phyloP scores from a whole-genome alignment of 23 red algal species.

The Gracilaria domingensis region DNA sequence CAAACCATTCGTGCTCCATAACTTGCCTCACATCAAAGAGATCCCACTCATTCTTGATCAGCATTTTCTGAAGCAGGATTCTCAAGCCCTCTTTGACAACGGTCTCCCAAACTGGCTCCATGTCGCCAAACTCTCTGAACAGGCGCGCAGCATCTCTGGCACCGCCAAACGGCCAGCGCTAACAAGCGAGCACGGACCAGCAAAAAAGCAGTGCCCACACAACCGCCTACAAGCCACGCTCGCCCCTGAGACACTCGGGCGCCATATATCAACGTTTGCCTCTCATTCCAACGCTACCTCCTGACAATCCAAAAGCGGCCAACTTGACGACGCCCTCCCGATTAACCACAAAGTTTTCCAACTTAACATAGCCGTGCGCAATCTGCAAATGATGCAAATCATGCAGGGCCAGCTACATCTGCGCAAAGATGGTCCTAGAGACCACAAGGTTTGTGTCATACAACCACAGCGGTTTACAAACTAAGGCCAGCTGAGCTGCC shows the following conservation, averaged over 20 bases:
- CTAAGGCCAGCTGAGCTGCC: too few relatives aligned
- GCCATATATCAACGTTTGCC: constrained; percentile 41
- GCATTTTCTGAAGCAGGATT: constrained; percentile 20
- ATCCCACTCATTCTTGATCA: constrained; percentile 3
- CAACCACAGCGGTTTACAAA: too few relatives aligned
- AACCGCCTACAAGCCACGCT: background rate
- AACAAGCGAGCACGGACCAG: background rate
- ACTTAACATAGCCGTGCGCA: background rate
- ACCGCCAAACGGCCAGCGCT: constrained; percentile 16
- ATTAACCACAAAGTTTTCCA: constrained; percentile 15
- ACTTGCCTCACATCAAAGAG: constrained; percentile 24
- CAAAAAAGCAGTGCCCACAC: constrained; percentile 32
- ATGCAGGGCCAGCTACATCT: background rate
- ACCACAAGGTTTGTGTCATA: too few relatives aligned
- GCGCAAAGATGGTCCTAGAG: background rate
- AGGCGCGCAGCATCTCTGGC: background rate
- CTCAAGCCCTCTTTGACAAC: constrained; percentile 8
- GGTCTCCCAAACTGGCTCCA: background rate
- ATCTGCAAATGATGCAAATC: background rate
- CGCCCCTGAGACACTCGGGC: constrained; percentile 8
- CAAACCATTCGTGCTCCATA: constrained; percentile 18
- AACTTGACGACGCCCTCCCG: background rate
- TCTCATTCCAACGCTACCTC: background rate
- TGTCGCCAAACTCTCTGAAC: background rate
- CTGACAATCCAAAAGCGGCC: constrained; percentile 14